Evolutionary conservation across 257 asterid genomes (phyloP), one percentile per base, ranked within the genome.

Genomic region (Salvia splendens): DNA sequence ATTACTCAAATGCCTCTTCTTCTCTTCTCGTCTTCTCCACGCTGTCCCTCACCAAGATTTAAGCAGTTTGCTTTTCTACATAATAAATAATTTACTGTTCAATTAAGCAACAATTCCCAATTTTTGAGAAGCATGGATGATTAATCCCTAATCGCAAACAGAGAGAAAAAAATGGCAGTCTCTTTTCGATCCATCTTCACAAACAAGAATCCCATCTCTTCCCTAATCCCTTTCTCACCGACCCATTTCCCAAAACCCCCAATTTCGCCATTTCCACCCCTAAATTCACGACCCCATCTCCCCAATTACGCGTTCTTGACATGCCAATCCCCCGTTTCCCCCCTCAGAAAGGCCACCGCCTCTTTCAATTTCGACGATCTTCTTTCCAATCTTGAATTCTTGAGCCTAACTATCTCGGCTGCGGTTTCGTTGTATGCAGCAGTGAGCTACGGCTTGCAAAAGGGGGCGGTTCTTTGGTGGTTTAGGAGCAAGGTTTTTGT

Each of bases 331-430:
- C 74, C 17, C 61, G 59, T 65, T 60, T 14, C 5, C 36, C 66
- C 76, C 59, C 35, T 80, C 60, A 17, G 63, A 3, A 81, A 50
- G 55, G 74, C 79, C 64, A 73, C 67, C 60, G 82, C 82, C 51
- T 53, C 77, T 5, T 14, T 15, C 9, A 62, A 36, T 72, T 73
- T 86, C 41, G 97, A 92, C 64, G 73, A 72, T 15, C 79, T 92
- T 49, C 86, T 92, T 12, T 83, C 88, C 2, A 15, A 78, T 73
- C 10, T 88, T 47, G 98, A 92, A 48, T 84, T 87, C 76, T n/a
- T 87, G 5, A 83, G 85, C 72, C 81, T 92, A 61, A 79, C 78
- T 52, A 82, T 89, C n/a, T 85, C 98, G 5, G 82, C 84, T 0
- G 77, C 78, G 40, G 72, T 30, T 16, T 76, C 81, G 69, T 68